Percentiles rank a stretch among this genome's conserved stretches.
Conservation (phyloP, 257 asterid genomes). For the Solanum habrochaites region DNA sequence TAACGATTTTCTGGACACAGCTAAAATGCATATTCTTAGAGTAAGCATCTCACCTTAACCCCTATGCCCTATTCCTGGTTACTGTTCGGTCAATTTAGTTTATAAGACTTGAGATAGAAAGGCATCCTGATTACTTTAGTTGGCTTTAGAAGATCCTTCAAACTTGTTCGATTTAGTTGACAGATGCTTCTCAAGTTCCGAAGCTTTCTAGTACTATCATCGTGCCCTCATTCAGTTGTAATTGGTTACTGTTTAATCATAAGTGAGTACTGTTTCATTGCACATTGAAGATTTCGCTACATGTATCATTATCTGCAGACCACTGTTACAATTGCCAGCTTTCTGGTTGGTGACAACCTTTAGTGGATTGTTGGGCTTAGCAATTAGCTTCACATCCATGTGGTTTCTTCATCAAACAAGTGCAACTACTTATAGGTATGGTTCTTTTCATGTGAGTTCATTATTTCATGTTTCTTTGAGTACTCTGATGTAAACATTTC, state of each 20-base stretch:
- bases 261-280: background rate
- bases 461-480: background rate
- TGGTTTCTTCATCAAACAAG: slow-evolving; percentile 99
- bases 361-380: slow-evolving; percentile 85
- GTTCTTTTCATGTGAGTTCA: background rate
- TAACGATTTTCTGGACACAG: background rate
- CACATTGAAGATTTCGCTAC: background rate
- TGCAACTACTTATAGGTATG: slow-evolving; percentile 84
- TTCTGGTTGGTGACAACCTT: slow-evolving; percentile 79
- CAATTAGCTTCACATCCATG: slow-evolving; percentile 93
- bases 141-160: background rate
- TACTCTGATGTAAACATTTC: background rate
- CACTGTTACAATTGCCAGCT: slow-evolving; percentile 56
- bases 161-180: background rate
- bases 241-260: background rate
- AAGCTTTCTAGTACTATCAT: background rate
- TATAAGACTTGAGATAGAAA: background rate
- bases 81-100: background rate
- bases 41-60: background rate
- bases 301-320: slow-evolving; percentile 32
- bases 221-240: background rate
- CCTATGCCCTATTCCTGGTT: background rate
- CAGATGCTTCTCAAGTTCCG: background rate
- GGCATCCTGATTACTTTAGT: background rate
- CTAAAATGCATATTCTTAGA: background rate